Conservation (phyloP, 768 basidiomycete genomes). For the Termitomyces sp. region DNA sequence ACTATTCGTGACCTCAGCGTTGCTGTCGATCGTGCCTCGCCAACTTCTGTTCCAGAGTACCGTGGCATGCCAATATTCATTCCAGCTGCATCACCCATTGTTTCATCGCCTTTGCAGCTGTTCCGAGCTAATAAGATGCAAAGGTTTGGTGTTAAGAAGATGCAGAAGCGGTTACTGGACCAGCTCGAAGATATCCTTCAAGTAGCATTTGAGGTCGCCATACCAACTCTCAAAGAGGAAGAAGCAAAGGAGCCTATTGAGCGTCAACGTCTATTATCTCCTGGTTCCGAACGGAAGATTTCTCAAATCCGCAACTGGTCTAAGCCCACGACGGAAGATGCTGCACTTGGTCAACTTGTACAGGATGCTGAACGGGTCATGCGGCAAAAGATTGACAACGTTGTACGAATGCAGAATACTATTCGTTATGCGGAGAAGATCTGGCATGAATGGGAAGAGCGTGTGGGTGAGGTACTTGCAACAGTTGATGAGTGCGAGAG, state of each 20-base stretch:
- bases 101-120: slow-evolving; percentile 71
- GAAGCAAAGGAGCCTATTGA: slow-evolving; percentile 90
- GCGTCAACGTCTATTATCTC: slow-evolving; percentile 85
- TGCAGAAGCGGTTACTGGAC: slow-evolving; percentile 76
- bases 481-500: slow-evolving; percentile 43
- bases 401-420: slow-evolving; percentile 94
- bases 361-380: slow-evolving; percentile 87
- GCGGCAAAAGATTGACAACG: slow-evolving; percentile 90
- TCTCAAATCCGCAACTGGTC: slow-evolving; percentile 82
- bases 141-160: slow-evolving; percentile 73
- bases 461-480: slow-evolving; percentile 65
- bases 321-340: slow-evolving; percentile 80
- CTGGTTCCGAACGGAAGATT: slow-evolving; percentile 84
- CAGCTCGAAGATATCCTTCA: slow-evolving; percentile 85
- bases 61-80: slow-evolving; percentile 82
- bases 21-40: slow-evolving; percentile 72
- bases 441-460: slow-evolving; percentile 94
- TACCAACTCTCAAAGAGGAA: slow-evolving; percentile 89
- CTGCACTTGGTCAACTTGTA: slow-evolving; percentile 75
- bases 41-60: slow-evolving; percentile 70
- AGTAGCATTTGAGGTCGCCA: slow-evolving; percentile 73
- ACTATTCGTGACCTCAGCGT: slow-evolving; percentile 74
- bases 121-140: slow-evolving; percentile 79
- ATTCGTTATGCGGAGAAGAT: slow-evolving; percentile 97
- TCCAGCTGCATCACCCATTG: slow-evolving; percentile 65